Conservation (phyloP, 2,329 filamentous ascomycete genomes). For the Malbranchea cinnamomea region DNA sequence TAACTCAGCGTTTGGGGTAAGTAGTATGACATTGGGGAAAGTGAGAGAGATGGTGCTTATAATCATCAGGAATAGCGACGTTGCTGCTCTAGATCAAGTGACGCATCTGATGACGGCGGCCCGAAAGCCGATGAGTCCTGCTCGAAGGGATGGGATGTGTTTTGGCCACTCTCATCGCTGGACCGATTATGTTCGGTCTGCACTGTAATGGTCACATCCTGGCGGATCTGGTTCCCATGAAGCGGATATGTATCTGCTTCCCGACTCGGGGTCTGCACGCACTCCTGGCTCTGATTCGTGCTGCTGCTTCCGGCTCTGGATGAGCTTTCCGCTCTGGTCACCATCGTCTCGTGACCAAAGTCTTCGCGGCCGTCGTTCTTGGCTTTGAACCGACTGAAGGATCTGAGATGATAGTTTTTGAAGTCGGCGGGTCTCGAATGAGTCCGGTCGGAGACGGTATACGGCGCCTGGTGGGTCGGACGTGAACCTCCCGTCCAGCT, state of each 20-base stretch:
- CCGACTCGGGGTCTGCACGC: constrained; percentile 13
- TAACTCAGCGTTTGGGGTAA: too few species aligned
- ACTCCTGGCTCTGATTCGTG: constrained; percentile 16
- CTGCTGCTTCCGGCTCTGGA: constrained; percentile 11
- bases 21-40: too few species aligned
- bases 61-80: too few species aligned
- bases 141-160: too few species aligned
- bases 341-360: neutral
- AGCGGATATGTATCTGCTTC: constrained; percentile 20
- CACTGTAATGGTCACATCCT: constrained; percentile 24
- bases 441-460: constrained; percentile 7
- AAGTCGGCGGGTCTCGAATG: constrained; percentile 17
- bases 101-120: too few species aligned
- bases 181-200: too few species aligned
- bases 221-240: constrained; percentile 23
- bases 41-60: too few species aligned
- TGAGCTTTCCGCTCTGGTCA: too few species aligned
- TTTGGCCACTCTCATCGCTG: too few species aligned
- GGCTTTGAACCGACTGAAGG: neutral
- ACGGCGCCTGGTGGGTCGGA: constrained; percentile 17
- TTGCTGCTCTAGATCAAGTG: too few species aligned
- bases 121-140: too few species aligned
- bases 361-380: neutral
- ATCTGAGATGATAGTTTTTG: constrained; percentile 5
- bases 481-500: constrained; percentile 26